Conservation (phyloP, 2,329 filamentous ascomycete species). For the Teratosphaeriaceae sp. region DNA sequence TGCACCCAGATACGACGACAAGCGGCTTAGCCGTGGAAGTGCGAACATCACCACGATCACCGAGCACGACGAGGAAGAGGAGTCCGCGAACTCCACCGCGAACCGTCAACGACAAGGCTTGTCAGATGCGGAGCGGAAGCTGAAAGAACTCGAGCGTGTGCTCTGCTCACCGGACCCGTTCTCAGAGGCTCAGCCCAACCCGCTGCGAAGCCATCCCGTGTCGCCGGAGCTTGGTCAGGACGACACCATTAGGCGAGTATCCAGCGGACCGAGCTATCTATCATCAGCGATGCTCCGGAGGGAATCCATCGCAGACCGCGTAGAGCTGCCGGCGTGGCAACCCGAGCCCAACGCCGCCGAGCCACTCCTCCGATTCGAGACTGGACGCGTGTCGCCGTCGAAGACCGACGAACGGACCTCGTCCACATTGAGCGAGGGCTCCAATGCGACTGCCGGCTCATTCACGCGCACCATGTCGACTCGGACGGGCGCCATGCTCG, state of each 20-base stretch:
- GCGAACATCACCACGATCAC: constrained; percentile 58
- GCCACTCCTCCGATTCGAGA: constrained; percentile 9
- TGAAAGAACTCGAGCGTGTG: constrained; percentile 16
- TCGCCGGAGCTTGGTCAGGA: constrained; percentile 19
- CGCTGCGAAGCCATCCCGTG: constrained; percentile 29
- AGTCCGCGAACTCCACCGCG: constrained; percentile 10
- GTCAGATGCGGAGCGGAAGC: constrained; percentile 14
- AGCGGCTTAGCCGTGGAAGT: constrained; percentile 42
- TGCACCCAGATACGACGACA: constrained; percentile 42
- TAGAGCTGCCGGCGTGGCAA: constrained; percentile 24
- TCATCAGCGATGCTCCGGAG: background rate
- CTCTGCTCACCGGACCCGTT: constrained; percentile 33
- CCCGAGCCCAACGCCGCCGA: constrained; percentile 14
- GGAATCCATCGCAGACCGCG: constrained; percentile 9
- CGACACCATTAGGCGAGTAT: constrained; percentile 22
- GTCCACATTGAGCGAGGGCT: constrained; percentile 50
- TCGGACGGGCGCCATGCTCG: constrained; percentile 35
- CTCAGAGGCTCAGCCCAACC: constrained; percentile 31
- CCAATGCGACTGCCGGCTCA: constrained; percentile 36
- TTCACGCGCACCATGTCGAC: constrained; percentile 41
- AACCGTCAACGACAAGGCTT: background rate
- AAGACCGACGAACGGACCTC: constrained; percentile 51
- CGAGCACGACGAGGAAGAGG: constrained; percentile 54
- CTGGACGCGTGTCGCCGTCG: constrained; percentile 40
- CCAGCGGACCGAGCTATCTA: constrained; percentile 18